Conservation (phyloP, 2,329 filamentous ascomycete species). For the Trichoderma arundinaceum region DNA sequence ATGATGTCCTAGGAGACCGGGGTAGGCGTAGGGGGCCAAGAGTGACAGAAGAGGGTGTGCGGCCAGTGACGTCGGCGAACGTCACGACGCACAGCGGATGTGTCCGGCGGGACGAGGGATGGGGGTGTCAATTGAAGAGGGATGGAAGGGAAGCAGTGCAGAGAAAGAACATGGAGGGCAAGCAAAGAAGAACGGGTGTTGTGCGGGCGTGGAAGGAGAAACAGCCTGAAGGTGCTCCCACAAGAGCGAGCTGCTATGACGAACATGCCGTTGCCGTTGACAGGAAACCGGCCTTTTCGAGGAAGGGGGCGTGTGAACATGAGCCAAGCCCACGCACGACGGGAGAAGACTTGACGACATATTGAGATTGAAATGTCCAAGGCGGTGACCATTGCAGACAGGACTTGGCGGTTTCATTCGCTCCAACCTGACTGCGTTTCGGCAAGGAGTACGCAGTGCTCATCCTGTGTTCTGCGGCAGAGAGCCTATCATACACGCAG, state of each 20-base stretch:
- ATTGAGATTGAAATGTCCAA: conserved; percentile 40
- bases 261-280: conserved; percentile 1
- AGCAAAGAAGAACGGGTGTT: background rate
- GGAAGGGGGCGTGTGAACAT: conserved; percentile 20
- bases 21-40: conserved; percentile 3
- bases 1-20: conserved; percentile 22
- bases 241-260: conserved; percentile 3
- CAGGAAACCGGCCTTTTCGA: background rate
- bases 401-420: conserved; percentile 2
- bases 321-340: conserved; percentile 11
- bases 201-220: conserved; percentile 6
- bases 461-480: background rate
- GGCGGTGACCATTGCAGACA: conserved; percentile 38
- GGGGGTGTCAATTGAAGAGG: conserved; percentile 17
- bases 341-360: conserved; percentile 1
- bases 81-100: conserved; percentile 27
- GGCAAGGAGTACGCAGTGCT: background rate
- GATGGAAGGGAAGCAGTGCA: conserved; percentile 12
- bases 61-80: conserved; percentile 31
- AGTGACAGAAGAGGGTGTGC: conserved; percentile 28
- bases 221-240: background rate
- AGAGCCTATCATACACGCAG: background rate
- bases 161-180: background rate
- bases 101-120: conserved; percentile 18
- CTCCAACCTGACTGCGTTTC: background rate